These are phyloP conservation scores for Eucalyptus microcorys DNA, from an alignment of 345 rosid genomes.

Conservation along the genomic window DNA sequence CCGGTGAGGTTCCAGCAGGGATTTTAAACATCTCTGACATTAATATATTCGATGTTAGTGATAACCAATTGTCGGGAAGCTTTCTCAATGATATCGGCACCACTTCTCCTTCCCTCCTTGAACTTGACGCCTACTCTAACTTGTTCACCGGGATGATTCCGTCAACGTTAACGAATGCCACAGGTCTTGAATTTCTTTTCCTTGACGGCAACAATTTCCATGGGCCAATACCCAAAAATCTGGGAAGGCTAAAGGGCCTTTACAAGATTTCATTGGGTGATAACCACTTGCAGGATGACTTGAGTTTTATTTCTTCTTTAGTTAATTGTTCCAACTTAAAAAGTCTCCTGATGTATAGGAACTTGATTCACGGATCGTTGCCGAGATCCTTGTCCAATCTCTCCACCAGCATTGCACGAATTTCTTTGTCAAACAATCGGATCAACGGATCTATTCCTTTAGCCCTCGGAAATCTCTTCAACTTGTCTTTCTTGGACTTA, in stretches of 20 bases:
- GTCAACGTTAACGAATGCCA: too few species aligned
- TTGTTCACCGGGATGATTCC: neutral
- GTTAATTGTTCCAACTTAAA: too few species aligned
- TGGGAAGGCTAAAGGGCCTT: too few species aligned
- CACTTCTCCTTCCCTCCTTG: fast-evolving
- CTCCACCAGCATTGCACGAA: fast-evolving
- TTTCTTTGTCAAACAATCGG: fast-evolving
- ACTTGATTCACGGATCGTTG: too few species aligned
- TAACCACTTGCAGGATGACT: too few species aligned
- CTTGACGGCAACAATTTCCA: fast-evolving
- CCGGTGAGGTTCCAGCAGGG: fast-evolving
- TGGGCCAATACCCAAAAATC: too few species aligned
- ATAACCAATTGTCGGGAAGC: fast-evolving
- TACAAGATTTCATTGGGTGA: fast-evolving
- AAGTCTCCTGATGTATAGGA: fast-evolving
- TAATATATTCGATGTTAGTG: fast-evolving
- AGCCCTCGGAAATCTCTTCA: too few species aligned
- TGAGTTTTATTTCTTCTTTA: too few species aligned
- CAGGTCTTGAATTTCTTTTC: fast-evolving
- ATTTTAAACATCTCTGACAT: too few species aligned
- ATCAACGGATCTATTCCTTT: too few species aligned
- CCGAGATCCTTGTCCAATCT: too few species aligned
- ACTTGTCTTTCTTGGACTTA: fast-evolving
- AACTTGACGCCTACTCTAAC: fast-evolving
- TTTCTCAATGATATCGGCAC: too few species aligned